These are phyloP conservation scores for Ceratocystiopsis brevicomis DNA, from an alignment of 2,329 filamentous ascomycete species.

Conservation along the genomic window DNA sequence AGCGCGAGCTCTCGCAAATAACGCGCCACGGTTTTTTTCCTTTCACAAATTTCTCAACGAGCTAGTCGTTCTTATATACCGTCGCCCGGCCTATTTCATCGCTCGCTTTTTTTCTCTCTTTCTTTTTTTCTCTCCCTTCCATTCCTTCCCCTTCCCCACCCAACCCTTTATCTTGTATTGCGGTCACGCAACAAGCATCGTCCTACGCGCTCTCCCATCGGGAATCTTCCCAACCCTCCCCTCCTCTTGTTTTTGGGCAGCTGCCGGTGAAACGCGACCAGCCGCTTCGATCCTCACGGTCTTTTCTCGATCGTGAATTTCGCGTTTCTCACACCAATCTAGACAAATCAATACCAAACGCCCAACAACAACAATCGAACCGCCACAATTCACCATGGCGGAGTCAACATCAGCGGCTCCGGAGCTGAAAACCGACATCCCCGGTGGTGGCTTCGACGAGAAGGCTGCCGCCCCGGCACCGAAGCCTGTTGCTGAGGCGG, in stretches of 20 bases:
- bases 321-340: constrained; percentile 2
- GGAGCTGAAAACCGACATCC: constrained; percentile 44
- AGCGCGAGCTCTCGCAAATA: constrained; percentile 6
- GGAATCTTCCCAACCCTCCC: constrained; percentile 1
- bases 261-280: constrained; percentile 6
- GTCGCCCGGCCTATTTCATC: background rate
- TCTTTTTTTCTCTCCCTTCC: background rate
- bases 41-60: no score
- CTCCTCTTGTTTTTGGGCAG: constrained; percentile 2
- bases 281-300: background rate
- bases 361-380: constrained; percentile 5
- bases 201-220: no score
- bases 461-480: constrained; percentile 23
- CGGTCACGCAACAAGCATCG: no score
- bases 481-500: constrained; percentile 27
- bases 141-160: background rate
- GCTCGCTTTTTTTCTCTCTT: background rate
- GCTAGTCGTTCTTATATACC: constrained; percentile 3
- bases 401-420: constrained; percentile 33
- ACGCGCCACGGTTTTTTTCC: constrained; percentile 4
- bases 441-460: constrained; percentile 46
- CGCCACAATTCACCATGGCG: constrained; percentile 24
- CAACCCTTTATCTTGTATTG: background rate
- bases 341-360: background rate
- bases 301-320: constrained; percentile 1